Evolutionary conservation across 2,329 filamentous ascomycete species (phyloP).

Genomic region (Apiospora malaysiana): DNA sequence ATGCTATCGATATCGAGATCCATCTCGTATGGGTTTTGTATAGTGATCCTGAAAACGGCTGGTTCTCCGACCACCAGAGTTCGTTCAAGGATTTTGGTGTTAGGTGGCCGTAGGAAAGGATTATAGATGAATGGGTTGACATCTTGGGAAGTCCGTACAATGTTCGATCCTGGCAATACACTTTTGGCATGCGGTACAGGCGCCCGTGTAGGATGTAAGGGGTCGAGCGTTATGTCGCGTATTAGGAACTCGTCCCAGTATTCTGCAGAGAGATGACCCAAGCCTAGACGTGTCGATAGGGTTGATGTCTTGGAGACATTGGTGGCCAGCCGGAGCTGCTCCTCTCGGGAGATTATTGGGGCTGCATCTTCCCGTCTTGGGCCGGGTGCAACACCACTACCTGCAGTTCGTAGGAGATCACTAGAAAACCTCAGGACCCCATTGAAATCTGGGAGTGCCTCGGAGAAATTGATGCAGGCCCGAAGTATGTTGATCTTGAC

Average conservation of each 20-base stretch:
- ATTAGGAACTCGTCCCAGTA: slow-evolving; percentile 98
- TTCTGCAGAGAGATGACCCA: slow-evolving; percentile 73
- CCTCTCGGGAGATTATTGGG: slow-evolving; percentile 76
- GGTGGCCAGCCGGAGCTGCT: slow-evolving; percentile 82
- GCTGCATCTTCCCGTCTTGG: slow-evolving; percentile 71
- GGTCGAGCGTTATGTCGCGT: slow-evolving; percentile 74
- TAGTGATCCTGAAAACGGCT: slow-evolving; percentile 77
- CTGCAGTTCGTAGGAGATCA: slow-evolving; percentile 81
- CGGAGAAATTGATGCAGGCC: slow-evolving; percentile 91
- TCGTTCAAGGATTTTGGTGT: slow-evolving; percentile 65
- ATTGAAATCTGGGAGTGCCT: slow-evolving; percentile 89
- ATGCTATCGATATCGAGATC: slow-evolving; percentile 89
- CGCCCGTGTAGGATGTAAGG: slow-evolving; percentile 62
- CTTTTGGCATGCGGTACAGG: slow-evolving; percentile 70
- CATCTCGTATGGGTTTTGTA: slow-evolving; percentile 95
- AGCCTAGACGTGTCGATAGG: slow-evolving; percentile 76
- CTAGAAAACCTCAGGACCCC: slow-evolving; percentile 90
- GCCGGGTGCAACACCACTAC: slow-evolving; percentile 78
- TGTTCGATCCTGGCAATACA: slow-evolving; percentile 56
- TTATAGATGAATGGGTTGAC: slow-evolving; percentile 94
- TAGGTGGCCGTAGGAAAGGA: slow-evolving; percentile 77
- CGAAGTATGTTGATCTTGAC: slow-evolving; percentile 87
- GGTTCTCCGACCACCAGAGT: slow-evolving; percentile 81
- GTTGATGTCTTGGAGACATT: slow-evolving; percentile 85
- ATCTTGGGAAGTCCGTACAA: slow-evolving; percentile 61